phyloP scores from a whole-genome alignment of 2,329 filamentous ascomycete species.

The Aspergillus sp. region DNA sequence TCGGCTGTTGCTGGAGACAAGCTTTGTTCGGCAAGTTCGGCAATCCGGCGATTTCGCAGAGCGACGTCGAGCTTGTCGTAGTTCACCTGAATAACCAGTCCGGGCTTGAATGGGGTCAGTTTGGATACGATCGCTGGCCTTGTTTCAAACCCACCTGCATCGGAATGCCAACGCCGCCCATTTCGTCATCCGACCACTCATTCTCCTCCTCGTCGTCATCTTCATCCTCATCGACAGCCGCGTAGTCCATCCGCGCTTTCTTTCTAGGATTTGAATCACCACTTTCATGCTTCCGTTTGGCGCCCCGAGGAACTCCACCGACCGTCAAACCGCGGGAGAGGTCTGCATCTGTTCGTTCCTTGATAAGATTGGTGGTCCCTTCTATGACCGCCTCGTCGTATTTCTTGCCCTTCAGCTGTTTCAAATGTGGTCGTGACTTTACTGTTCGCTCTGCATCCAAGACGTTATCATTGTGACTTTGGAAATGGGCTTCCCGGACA shows the following conservation, averaged over 20 bases:
- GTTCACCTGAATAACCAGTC: conserved; percentile 69
- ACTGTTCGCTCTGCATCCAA: conserved; percentile 29
- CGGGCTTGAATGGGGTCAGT: conserved; percentile 42
- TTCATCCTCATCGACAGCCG: conserved; percentile 19
- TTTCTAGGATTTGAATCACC: conserved; percentile 11
- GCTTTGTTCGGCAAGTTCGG: conserved; percentile 59
- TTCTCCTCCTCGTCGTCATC: conserved; percentile 22
- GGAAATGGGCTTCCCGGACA: conserved; percentile 32
- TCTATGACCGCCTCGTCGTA: conserved; percentile 24
- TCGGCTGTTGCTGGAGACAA: conserved; percentile 65
- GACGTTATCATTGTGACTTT: conserved; percentile 31
- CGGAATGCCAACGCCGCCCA: conserved; percentile 22
- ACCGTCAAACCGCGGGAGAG: conserved; percentile 23
- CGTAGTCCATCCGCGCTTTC: conserved; percentile 15
- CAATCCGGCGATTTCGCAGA: conserved; percentile 68
- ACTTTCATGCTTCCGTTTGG: conserved; percentile 22
- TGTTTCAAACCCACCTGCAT: conserved; percentile 27
- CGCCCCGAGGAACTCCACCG: conserved; percentile 24
- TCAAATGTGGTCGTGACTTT: conserved; percentile 20
- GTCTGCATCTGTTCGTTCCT: conserved; percentile 26
- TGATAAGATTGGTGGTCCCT: conserved; percentile 20
- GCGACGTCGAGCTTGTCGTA: conserved; percentile 76
- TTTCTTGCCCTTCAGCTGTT: conserved; percentile 30
- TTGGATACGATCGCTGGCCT: conserved; percentile 1
- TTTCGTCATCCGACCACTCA: conserved; percentile 29